These are phyloP conservation scores for Apophysomyces elegans DNA, from an alignment of 371 early-diverging fungal genomes.

Conservation along the genomic window DNA sequence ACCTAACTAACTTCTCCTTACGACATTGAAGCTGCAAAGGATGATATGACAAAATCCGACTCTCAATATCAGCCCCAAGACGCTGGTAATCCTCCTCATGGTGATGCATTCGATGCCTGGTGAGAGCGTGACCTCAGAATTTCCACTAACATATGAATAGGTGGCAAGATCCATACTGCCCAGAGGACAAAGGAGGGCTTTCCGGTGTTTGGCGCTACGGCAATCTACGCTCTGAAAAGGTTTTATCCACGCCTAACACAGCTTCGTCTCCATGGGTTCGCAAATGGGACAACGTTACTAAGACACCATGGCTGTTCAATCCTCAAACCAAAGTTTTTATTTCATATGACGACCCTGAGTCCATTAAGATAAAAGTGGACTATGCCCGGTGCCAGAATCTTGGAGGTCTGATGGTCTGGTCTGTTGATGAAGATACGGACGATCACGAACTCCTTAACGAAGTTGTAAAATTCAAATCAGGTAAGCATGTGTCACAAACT, in stretches of 20 bases:
- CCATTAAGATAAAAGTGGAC: conserved; percentile 52
- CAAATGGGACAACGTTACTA: conserved; percentile 47
- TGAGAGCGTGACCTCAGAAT: conserved; percentile 12
- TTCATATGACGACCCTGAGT: conserved; percentile 64
- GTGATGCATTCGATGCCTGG: conserved; percentile 37
- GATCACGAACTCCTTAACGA: conserved; percentile 32
- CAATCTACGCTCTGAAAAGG: conserved; percentile 57
- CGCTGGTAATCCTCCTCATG: conserved; percentile 30
- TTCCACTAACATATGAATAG: neutral
- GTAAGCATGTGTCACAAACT: conserved; percentile 10
- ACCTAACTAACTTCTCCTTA: neutral
- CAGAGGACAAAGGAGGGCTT: conserved; percentile 26
- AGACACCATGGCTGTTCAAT: conserved; percentile 67
- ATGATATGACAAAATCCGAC: conserved; percentile 31
- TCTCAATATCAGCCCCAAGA: conserved; percentile 38
- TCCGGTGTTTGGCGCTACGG: conserved; percentile 60
- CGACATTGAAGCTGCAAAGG: conserved; percentile 28
- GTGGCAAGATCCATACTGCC: conserved; percentile 30
- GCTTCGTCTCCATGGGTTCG: conserved; percentile 61
- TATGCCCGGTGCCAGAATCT: conserved; percentile 41
- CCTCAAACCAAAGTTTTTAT: conserved; percentile 56
- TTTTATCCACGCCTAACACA: conserved; percentile 42
- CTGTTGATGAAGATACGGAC: conserved; percentile 37
- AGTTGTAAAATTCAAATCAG: conserved; percentile 20
- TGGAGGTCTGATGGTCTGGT: conserved; percentile 62